Conservation (phyloP, 352 stramenopile species). For the Globisporangium spinosum region DNA sequence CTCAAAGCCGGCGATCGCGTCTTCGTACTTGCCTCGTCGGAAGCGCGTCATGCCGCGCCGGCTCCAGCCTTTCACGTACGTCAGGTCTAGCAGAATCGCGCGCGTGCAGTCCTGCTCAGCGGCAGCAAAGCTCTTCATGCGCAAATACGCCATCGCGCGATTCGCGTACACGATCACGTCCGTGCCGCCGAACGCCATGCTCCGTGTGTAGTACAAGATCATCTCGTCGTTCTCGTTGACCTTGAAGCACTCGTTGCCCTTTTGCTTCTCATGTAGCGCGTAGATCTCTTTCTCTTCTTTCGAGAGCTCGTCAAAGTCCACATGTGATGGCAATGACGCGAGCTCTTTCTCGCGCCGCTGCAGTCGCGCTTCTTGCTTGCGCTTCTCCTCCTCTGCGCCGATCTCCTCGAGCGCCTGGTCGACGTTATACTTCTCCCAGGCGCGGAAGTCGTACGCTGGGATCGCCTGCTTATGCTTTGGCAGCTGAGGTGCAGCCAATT, state of each 20-base stretch:
- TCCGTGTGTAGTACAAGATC: constrained; percentile 87
- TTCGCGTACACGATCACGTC: constrained; percentile 86
- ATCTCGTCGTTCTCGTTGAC: constrained; percentile 83
- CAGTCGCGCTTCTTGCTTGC: constrained; percentile 31
- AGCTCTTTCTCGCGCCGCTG: constrained; percentile 49
- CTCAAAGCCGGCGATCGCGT: constrained; percentile 83
- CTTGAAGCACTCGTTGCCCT: constrained; percentile 93
- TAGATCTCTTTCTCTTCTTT: constrained; percentile 47
- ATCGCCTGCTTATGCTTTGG: constrained; percentile 40
- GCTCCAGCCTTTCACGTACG: constrained; percentile 85
- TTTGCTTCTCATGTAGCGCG: constrained; percentile 86
- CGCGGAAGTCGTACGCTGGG: constrained; percentile 87
- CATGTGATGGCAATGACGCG: constrained; percentile 49
- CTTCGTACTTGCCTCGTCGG: constrained; percentile 78
- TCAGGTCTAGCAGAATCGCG: constrained; percentile 73
- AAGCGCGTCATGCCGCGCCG: constrained; percentile 88
- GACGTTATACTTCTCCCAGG: constrained; percentile 91
- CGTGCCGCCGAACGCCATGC: constrained; percentile 74
- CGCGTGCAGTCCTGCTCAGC: constrained; percentile 85
- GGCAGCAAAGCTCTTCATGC: constrained; percentile 76
- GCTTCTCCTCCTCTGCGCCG: constrained; percentile 47
- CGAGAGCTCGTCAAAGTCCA: constrained; percentile 55
- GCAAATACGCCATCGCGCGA: constrained; percentile 76
- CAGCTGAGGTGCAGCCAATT: constrained; percentile 20
- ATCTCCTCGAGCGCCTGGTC: constrained; percentile 75